Evolutionary conservation across 2,329 filamentous ascomycete genomes (phyloP).

Genomic region (Zymoseptoria passerinii): DNA sequence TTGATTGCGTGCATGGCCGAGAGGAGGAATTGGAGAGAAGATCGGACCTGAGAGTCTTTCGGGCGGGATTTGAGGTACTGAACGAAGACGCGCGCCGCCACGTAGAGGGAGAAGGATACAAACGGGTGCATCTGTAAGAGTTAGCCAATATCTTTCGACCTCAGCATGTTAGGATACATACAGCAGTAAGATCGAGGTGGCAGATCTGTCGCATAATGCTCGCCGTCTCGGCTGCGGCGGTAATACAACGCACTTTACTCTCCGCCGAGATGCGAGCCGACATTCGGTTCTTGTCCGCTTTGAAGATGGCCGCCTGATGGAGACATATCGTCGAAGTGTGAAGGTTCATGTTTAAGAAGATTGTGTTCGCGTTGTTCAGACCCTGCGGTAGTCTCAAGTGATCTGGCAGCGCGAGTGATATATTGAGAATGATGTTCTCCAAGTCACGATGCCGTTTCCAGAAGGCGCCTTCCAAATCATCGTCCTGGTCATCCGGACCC

Average conservation of each 20-base stretch:
- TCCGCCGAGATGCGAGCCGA: conserved; percentile 71
- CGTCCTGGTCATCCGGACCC: conserved; percentile 68
- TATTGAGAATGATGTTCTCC: conserved; percentile 85
- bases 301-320: conserved; percentile 98
- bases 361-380: conserved; percentile 69
- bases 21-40: conserved; percentile 83
- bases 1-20: conserved; percentile 86
- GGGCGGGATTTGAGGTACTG: conserved; percentile 94
- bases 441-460: conserved; percentile 88
- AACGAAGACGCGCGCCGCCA: conserved; percentile 89
- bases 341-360: conserved; percentile 95
- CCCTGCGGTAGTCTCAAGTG: conserved; percentile 71
- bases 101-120: conserved; percentile 89
- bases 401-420: conserved; percentile 70
- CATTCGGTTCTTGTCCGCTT: conserved; percentile 81
- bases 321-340: conserved; percentile 94
- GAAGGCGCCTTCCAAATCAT: conserved; percentile 85
- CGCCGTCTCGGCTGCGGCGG: conserved; percentile 86
- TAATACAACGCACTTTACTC: conserved; percentile 87
- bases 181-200: conserved; percentile 73
- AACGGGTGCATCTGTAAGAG: conserved; percentile 80
- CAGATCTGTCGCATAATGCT: conserved; percentile 93
- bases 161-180: conserved; percentile 41
- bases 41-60: conserved; percentile 67
- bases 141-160: conserved; percentile 4